Evolutionary conservation across 73 alveolate species (phyloP), one percentile per base, ranked within the genome.

Genomic region (Vitrella brassicaformis): DNA sequence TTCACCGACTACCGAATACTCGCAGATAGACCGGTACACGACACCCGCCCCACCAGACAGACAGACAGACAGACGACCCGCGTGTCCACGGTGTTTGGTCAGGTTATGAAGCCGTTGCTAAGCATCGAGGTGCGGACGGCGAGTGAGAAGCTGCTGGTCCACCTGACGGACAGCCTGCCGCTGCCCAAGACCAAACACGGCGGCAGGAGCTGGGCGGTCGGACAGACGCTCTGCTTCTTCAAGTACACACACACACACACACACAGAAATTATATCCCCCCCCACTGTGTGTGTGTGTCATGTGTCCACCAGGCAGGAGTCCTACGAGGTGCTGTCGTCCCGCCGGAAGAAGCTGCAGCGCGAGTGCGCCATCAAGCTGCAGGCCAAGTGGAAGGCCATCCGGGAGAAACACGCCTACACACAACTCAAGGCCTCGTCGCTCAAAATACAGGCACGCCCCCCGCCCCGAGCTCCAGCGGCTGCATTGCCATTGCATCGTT

Each of bases 141-240:
- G 14, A 71, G 71, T 1, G 64, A 39, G 32, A 8, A 46, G 56
- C 65, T 72, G 31, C 47, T 72, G 19, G 79, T 47, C 27, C 31
- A 31, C 8, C 31, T 72, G 66, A 26, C 71, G 0, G 70, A 47
- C 71, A 68, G 71, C 0, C 31, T 22, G 1, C 56, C 79, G 22
- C 47, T 67, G 0, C 31, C 66, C 10, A 26, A 39, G 4, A 10
- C 31, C n/a, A 45, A 8, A 31, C n/a, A 27, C 10, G 56, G 64
- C 18, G 29, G 31, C 26, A 30, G 30, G 9, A 72, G 71, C 26
- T 72, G 79, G 79, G 79, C 71, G 19, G 79, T 72, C 0, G 79
- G 79, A 25, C 30, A 72, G 65, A 72, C 70, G 31, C 47, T 72
- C 31, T 68, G 47, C 27, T 72, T 72, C 56, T 47, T 72, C 71